A percentile compares a stretch with the other conserved stretches of the same genome.
phyloP scores from a whole-genome alignment of 1,139 yeast species.

The Magnusiomyces ingens region DNA sequence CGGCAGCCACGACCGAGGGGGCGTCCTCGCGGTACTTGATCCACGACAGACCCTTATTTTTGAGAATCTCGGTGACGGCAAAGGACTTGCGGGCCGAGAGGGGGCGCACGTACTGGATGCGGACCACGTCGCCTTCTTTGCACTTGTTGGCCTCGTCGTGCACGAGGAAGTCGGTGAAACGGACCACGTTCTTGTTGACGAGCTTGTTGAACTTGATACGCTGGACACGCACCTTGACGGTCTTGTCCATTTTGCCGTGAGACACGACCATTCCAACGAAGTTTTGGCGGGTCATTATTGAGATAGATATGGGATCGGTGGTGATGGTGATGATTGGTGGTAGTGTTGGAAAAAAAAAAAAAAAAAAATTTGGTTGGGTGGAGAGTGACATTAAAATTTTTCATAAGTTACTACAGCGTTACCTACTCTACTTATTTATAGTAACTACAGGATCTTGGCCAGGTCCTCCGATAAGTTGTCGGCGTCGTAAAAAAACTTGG shows the following conservation, averaged over 20 bases:
- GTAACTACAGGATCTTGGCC: no score
- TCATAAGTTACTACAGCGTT: no score
- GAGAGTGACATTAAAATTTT: no score
- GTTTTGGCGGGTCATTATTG: slow-evolving; percentile 75
- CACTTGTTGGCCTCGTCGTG: slow-evolving; percentile 92
- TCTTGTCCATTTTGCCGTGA: slow-evolving; percentile 93
- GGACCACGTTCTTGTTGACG: slow-evolving; percentile 69
- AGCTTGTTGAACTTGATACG: slow-evolving; percentile 48
- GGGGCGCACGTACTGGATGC: slow-evolving; percentile 88
- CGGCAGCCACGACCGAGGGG: slow-evolving; percentile 52
- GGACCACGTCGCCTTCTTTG: slow-evolving; percentile 90
- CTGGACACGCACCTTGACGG: slow-evolving; percentile 88
- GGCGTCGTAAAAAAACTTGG: slow-evolving; percentile 32
- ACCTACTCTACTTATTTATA: no score
- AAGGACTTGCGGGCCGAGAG: slow-evolving; percentile 75
- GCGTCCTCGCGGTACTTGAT: slow-evolving; percentile 73
- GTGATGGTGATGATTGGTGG: no score
- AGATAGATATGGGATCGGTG: no score
- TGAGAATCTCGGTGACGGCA: slow-evolving; percentile 91
- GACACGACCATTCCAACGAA: slow-evolving; percentile 89
- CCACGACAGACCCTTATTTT: slow-evolving; percentile 86
- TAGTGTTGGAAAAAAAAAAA: no score
- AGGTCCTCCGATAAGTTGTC: no score
- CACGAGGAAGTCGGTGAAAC: slow-evolving; percentile 77
- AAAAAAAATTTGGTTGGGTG: no score